Conservation (phyloP, 2,329 filamentous ascomycete species). For the Penicillium fuscoglaucum region DNA sequence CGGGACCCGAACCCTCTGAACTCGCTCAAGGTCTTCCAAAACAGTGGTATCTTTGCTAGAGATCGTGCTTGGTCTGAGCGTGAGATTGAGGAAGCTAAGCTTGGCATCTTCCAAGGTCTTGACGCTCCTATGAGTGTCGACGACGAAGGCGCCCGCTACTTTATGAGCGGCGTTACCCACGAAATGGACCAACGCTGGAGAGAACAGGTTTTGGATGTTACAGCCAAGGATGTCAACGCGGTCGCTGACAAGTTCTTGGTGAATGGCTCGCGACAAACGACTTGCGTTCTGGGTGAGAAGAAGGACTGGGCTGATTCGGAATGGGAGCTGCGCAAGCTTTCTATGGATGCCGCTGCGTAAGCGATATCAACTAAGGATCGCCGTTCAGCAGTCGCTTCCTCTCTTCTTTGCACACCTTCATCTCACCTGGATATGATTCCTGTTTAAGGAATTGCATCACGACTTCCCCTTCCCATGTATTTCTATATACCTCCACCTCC, state of each 20-base stretch:
- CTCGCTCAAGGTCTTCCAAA: conserved; percentile 78
- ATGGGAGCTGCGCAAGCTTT: conserved; percentile 77
- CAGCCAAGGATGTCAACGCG: conserved; percentile 72
- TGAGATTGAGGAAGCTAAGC: conserved; percentile 93
- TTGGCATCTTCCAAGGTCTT: conserved; percentile 87
- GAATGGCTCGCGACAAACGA: conserved; percentile 61
- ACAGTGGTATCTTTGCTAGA: conserved; percentile 78
- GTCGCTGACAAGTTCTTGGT: conserved; percentile 83
- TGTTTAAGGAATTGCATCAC: conserved; percentile 6
- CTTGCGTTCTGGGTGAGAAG: conserved; percentile 77
- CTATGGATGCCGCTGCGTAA: conserved; percentile 49
- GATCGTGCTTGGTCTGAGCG: conserved; percentile 78
- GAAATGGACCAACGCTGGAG: conserved; percentile 85
- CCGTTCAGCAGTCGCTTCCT: not conserved
- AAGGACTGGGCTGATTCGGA: conserved; percentile 70
- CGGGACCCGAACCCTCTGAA: conserved; percentile 93
- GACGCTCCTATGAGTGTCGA: conserved; percentile 88
- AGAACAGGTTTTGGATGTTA: conserved; percentile 84
- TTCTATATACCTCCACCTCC: conserved; percentile 15
- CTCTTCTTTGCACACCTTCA: not conserved
- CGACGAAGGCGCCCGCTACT: conserved; percentile 80
- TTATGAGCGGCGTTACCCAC: conserved; percentile 80
- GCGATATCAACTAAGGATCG: not conserved
- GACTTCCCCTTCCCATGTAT: conserved; percentile 17
- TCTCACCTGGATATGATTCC: not conserved